Evolutionary conservation across 768 basidiomycete genomes (phyloP), one percentile per base, ranked within the genome.

Genomic region (Tulasnella sp.): DNA sequence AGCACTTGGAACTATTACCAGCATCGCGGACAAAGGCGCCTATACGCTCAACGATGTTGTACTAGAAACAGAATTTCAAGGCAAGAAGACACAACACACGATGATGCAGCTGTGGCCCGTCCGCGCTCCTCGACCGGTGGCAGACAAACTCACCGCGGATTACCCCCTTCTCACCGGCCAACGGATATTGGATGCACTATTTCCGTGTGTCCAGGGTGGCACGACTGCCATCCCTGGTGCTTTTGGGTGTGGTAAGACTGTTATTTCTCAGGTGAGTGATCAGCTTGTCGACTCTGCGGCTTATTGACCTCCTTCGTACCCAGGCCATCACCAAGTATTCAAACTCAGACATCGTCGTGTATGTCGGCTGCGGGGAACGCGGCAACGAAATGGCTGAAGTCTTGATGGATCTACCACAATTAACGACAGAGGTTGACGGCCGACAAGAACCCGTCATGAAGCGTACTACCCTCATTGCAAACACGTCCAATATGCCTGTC

Each of bases 401-500:
- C n/a, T 73, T 99, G 71, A 93, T 93, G 84, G 96, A 98, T 67
- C 73, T 75, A 83, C 96, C 96, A 42, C 74, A 89, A 70, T 75
- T 99, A 29, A 89, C 86, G 1, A 87, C 97, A 84, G 91, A 96
- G 49, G 74, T 94, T 54, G 84, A 79, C 21, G 82, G 86, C 62
- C 89, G 91, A 49, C 83, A 93, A 77, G 96, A 99, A 69, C 96
- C 96, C 32, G 98, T 99, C 76, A 99, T 99, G 96, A 99, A 99
- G 73, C 93, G 96, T 59, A 99, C 96, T 0, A 90, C 93, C 12
- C 81, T 99, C 21, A 93, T 99, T 60, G 96, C 96, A 63, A 99
- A 99, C 69, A 99, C 96, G 2, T 99, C 96, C 48, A 98, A 98
- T 74, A 99, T 99, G 96, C 96, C 96, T 63, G 96, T 99, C 64